These are phyloP conservation scores for Salix brachista DNA, from an alignment of 345 rosid species.

Conservation along the genomic window DNA sequence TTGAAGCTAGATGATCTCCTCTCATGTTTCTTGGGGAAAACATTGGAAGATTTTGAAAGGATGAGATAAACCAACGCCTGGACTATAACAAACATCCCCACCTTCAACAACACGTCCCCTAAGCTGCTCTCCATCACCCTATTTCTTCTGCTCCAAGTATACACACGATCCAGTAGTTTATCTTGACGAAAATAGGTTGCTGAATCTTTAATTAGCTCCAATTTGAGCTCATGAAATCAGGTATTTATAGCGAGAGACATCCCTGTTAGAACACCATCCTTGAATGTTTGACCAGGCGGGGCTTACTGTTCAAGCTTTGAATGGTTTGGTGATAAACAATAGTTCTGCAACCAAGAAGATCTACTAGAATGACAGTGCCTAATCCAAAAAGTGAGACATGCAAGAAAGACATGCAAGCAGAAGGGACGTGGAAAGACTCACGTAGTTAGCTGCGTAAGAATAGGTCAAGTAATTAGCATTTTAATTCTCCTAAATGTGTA, in stretches of 20 bases:
- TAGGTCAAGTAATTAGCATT: too few species aligned
- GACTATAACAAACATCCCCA: constrained; percentile 38
- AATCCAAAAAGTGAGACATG: too few species aligned
- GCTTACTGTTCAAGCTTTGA: neutral
- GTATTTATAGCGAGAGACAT: neutral
- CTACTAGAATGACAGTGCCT: too few species aligned
- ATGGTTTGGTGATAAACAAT: too few species aligned
- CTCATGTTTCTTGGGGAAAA: constrained; percentile 42
- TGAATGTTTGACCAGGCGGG: constrained; percentile 2
- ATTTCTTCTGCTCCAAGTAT: neutral
- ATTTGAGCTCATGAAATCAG: neutral
- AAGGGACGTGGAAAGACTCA: too few species aligned
- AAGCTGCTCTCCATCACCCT: constrained; percentile 36
- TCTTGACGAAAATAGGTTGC: neutral
- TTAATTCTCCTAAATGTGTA: too few species aligned
- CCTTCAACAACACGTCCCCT: constrained; percentile 43
- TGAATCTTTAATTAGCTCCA: neutral
- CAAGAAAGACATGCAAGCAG: too few species aligned
- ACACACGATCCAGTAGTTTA: neutral
- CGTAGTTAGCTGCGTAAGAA: too few species aligned
- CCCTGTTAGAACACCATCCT: neutral
- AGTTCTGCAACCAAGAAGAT: too few species aligned
- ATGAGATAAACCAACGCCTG: constrained; percentile 64
- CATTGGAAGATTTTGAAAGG: constrained; percentile 51
- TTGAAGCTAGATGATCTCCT: constrained; percentile 39